A percentile compares a stretch with the other conserved stretches of the same genome.
Conservation (phyloP, 805 yeast genomes). For the Metschnikowia cerradonensis region DNA sequence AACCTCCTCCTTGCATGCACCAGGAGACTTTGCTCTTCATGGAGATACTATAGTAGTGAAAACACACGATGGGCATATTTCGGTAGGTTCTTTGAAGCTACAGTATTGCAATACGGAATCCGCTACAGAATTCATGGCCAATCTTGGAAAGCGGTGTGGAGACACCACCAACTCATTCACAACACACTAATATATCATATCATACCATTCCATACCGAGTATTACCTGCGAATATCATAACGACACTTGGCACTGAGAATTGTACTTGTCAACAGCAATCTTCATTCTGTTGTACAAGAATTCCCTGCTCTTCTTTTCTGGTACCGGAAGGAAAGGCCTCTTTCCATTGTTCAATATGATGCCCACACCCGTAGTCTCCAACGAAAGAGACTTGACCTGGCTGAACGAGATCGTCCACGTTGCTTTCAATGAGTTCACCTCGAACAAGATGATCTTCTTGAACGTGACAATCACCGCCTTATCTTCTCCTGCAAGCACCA, state of each 20-base stretch:
- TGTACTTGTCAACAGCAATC: slow-evolving; percentile 76
- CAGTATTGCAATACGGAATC: slow-evolving; percentile 52
- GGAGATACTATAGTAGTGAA: slow-evolving; percentile 32
- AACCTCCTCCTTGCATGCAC: slow-evolving; percentile 1
- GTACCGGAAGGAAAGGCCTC: slow-evolving; percentile 71
- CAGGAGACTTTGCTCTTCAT: slow-evolving; percentile 22
- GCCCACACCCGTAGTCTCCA: slow-evolving; percentile 76
- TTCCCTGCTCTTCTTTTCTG: slow-evolving; percentile 58
- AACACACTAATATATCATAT: neutral
- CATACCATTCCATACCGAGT: too few species aligned
- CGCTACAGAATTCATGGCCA: slow-evolving; percentile 40
- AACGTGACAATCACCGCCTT: slow-evolving; percentile 72
- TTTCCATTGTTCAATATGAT: slow-evolving; percentile 48
- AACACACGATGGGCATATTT: slow-evolving; percentile 42
- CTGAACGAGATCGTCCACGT: slow-evolving; percentile 72
- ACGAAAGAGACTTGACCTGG: slow-evolving; percentile 62
- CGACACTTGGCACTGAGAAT: slow-evolving; percentile 59
- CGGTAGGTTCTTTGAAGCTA: slow-evolving; percentile 40
- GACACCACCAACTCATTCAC: slow-evolving; percentile 16
- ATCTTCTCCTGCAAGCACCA: slow-evolving; percentile 76
- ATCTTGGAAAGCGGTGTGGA: slow-evolving; percentile 47
- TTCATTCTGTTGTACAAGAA: slow-evolving; percentile 70
- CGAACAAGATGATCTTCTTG: slow-evolving; percentile 62
- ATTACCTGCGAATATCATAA: neutral
- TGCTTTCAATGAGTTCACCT: slow-evolving; percentile 53